Conservation (phyloP, 2,329 filamentous ascomycete species). For the Thielaviopsis populi region DNA sequence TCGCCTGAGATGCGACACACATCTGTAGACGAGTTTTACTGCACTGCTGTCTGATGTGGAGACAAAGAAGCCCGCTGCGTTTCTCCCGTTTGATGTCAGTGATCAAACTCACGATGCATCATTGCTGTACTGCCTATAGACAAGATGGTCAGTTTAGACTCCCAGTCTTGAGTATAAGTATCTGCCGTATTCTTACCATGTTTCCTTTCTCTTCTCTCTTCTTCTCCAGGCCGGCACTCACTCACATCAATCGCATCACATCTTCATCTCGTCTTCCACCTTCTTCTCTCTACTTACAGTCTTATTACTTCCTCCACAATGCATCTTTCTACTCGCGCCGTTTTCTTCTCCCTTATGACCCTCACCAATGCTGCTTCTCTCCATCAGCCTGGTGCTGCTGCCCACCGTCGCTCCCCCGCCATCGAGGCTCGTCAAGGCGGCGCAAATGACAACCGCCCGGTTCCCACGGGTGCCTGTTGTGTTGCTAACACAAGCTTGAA, state of each 20-base stretch:
- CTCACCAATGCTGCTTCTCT: constrained; percentile 17
- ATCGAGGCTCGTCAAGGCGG: no score
- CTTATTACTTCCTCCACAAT: constrained; percentile 20
- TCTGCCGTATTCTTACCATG: background rate
- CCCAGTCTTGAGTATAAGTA: background rate
- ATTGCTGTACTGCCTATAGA: background rate
- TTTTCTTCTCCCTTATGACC: constrained; percentile 21
- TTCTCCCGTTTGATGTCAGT: background rate
- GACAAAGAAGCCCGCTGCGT: background rate
- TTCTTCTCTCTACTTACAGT: constrained; percentile 9
- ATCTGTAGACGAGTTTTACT: background rate
- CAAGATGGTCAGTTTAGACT: background rate
- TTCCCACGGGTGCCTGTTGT: constrained; percentile 25
- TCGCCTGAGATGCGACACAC: background rate
- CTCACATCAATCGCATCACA: background rate
- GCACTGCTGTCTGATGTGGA: background rate
- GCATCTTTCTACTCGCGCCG: constrained; percentile 21
- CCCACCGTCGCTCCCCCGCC: constrained; percentile 20
- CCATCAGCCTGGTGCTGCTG: constrained; percentile 13
- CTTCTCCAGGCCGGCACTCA: constrained; percentile 13
- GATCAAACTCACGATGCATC: background rate
- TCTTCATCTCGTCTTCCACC: background rate
- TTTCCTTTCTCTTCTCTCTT: background rate
- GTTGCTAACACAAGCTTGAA: constrained; percentile 25
- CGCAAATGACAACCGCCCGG: constrained; percentile 24